Evolutionary conservation across 73 alveolate genomes (phyloP).

Genomic region (Chromera velia): DNA sequence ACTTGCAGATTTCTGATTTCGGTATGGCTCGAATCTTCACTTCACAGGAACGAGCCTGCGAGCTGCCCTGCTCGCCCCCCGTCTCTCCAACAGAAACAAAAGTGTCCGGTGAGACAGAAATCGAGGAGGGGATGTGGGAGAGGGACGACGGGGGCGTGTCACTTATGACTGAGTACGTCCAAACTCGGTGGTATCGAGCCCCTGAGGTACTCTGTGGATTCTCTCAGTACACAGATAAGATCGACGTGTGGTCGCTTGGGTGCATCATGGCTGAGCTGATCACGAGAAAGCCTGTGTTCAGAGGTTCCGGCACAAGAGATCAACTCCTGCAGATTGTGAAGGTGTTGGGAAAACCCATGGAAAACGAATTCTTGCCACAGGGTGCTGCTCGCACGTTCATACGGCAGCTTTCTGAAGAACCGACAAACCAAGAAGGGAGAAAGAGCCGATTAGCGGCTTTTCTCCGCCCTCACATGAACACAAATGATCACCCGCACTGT

Average conservation of each 20-base stretch:
- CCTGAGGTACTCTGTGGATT: constrained; percentile 69
- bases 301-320: background rate
- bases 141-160: constrained; percentile 7
- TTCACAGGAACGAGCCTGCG: too few relatives aligned
- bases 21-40: constrained; percentile 7
- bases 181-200: constrained; percentile 74
- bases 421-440: too few relatives aligned
- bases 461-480: too few relatives aligned
- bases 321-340: background rate
- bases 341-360: background rate
- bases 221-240: constrained; percentile 55
- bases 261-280: background rate
- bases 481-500: too few relatives aligned
- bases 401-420: too few relatives aligned
- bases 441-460: too few relatives aligned
- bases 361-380: too few relatives aligned
- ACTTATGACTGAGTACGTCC: constrained; percentile 29
- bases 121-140: constrained; percentile 24
- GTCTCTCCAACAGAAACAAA: too few relatives aligned
- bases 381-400: too few relatives aligned
- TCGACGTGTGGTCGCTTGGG: constrained; percentile 57
- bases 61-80: too few relatives aligned
- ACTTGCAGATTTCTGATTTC: constrained; percentile 54
- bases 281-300: constrained; percentile 8
- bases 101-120: background rate